Conservation (phyloP, 2,329 filamentous ascomycete species). For the Alternaria atra region DNA sequence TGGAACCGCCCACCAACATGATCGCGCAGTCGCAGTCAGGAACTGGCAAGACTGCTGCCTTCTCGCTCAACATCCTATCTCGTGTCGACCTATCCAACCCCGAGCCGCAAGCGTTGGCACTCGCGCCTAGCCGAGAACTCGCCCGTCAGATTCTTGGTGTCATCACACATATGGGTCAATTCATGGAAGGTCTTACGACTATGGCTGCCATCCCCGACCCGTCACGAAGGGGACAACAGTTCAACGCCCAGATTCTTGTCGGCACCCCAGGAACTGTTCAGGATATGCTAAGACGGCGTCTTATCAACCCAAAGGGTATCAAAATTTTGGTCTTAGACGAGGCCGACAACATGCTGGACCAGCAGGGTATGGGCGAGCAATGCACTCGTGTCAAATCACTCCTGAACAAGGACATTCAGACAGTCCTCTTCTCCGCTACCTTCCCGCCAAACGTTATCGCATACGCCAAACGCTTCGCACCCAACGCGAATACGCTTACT, state of each 20-base stretch:
- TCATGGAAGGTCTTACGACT: constrained; percentile 77
- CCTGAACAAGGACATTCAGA: constrained; percentile 78
- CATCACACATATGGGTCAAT: constrained; percentile 82
- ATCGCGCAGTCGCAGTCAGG: constrained; percentile 99
- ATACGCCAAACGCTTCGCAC: constrained; percentile 86
- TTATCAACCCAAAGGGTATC: constrained; percentile 76
- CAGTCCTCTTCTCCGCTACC: constrained; percentile 94
- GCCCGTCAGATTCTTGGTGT: constrained; percentile 94
- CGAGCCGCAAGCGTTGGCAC: constrained; percentile 83
- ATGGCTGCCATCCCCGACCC: constrained; percentile 84
- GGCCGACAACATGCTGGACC: constrained; percentile 98
- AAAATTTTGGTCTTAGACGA: constrained; percentile 92
- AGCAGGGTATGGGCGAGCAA: constrained; percentile 94
- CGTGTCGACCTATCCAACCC: constrained; percentile 78
- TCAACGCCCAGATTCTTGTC: constrained; percentile 82
- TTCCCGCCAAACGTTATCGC: constrained; percentile 85
- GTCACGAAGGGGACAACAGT: constrained; percentile 71
- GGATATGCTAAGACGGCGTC: constrained; percentile 81
- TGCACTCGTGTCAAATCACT: constrained; percentile 86
- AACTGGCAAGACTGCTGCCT: constrained; percentile 97
- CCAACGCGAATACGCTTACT: constrained; percentile 84
- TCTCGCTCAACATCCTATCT: constrained; percentile 89
- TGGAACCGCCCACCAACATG: constrained; percentile 88
- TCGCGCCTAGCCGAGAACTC: constrained; percentile 93
- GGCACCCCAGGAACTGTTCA: constrained; percentile 94